A percentile compares a stretch with the other conserved stretches of the same genome.
Evolutionary conservation across 768 basidiomycete genomes (phyloP).

Genomic region (Panellus pusillus): DNA sequence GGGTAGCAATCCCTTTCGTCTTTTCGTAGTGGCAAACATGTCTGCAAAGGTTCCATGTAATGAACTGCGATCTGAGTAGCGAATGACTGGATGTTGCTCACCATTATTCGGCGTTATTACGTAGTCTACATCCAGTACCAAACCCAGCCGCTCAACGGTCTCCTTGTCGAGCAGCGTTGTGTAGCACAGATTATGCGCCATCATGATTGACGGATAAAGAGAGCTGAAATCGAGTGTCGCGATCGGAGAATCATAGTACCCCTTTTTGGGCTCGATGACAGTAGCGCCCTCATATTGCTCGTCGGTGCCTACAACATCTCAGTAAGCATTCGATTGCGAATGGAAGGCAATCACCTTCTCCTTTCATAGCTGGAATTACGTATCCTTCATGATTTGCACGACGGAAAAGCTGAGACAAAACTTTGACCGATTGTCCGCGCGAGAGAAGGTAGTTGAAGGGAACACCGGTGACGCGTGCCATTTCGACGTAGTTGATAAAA

Average conservation of each 20-base stretch:
- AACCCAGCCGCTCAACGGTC: constrained; percentile 73
- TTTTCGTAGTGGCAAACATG: constrained; percentile 71
- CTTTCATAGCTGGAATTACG: constrained; percentile 80
- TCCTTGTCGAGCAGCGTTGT: constrained; percentile 87
- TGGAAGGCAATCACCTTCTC: constrained; percentile 60
- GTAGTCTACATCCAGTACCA: constrained; percentile 88
- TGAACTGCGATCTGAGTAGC: background rate
- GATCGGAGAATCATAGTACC: constrained; percentile 95
- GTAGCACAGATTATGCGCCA: constrained; percentile 99
- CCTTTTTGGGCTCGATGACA: constrained; percentile 95
- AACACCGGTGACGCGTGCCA: constrained; percentile 99
- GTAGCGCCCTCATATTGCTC: constrained; percentile 99
- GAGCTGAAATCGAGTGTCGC: constrained; percentile 99
- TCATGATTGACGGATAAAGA: constrained; percentile 99
- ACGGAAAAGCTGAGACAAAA: constrained; percentile 92
- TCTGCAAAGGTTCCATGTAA: constrained; percentile 46
- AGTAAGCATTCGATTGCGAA: background rate
- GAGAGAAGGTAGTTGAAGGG: constrained; percentile 95
- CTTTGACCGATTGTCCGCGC: constrained; percentile 98
- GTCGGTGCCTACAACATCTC: constrained; percentile 61
- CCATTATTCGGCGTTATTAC: constrained; percentile 96
- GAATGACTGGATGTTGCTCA: constrained; percentile 29
- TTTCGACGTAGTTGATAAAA: constrained; percentile 97
- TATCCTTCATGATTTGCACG: constrained; percentile 92
- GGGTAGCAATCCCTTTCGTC: constrained; percentile 87